These are phyloP conservation scores for Dentipellis fragilis DNA, from an alignment of 768 basidiomycete species.

Conservation along the genomic window DNA sequence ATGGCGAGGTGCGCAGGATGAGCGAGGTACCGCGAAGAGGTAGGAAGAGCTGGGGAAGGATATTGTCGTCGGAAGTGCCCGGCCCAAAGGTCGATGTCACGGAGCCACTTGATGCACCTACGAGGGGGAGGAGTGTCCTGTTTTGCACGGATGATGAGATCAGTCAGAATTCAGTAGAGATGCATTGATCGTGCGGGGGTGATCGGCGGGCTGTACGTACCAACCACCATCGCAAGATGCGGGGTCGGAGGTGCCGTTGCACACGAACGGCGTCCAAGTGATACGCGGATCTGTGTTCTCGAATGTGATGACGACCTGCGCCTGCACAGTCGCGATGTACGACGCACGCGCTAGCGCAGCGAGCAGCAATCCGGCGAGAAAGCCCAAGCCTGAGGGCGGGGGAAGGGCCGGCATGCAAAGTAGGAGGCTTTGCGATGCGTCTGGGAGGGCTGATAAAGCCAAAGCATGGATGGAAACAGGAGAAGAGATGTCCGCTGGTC, in stretches of 20 bases:
- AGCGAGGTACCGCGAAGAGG: slow-evolving; percentile 13
- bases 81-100: slow-evolving; percentile 15
- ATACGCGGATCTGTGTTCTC: slow-evolving; percentile 13
- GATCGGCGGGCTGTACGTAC: neutral
- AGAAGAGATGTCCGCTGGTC: neutral
- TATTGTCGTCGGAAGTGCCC: neutral
- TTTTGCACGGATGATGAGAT: neutral
- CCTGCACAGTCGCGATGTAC: neutral
- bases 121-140: slow-evolving; percentile 10
- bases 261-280: slow-evolving; percentile 12
- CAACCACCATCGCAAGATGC: slow-evolving; percentile 5
- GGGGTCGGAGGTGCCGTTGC: slow-evolving; percentile 3
- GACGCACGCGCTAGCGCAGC: neutral
- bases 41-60: slow-evolving; percentile 16
- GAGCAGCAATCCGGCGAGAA: neutral
- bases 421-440: neutral
- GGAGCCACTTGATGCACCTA: slow-evolving; percentile 9
- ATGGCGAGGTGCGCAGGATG: slow-evolving; percentile 8
- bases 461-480: neutral
- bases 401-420: neutral
- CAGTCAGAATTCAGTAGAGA: neutral
- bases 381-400: neutral
- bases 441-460: neutral
- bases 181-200: slow-evolving; percentile 1
- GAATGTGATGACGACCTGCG: slow-evolving; percentile 3